Base-by-base conservation (phyloP, 768 basidiomycete genomes). In the Pulveroboletus sp. region DNA sequence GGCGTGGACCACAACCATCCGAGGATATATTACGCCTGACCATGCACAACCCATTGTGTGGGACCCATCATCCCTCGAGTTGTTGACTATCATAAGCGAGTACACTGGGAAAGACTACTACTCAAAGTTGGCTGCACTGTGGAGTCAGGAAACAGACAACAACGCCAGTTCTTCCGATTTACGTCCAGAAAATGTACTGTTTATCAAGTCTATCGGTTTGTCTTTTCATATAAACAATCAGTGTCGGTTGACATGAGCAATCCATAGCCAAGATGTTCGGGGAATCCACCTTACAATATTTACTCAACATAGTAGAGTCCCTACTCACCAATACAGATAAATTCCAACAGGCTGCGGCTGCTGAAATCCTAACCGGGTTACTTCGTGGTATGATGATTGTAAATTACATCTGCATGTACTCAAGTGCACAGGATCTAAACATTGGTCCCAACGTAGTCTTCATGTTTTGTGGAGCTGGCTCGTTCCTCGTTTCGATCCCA, bases 331-430 rank as follows among this genome's bases (percentile, higher is more conserved):
- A 86, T 43, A 48, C 75, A 15, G 87, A 92, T 59, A 86, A 89
- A 52, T 92, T 85, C 72, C 90, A 91, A 68, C 92, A 92, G 63
- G 79, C 91, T 24, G 89, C 89, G 27, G 83, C 84, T 24, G 83
- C 82, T 45, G 86, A 86, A 68, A 67, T 93, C 30, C 63, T 93
- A 26, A 74, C 79, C 32, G 93, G 92, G 18, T 60, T 92, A 42
- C 68, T 89, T 48, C 79, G 92, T 54, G 92, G 87, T 85, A 62
- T 46, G 71, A 49, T 8, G 14, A 38, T 39, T 18, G 32, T 32
- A 40, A 32, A 9, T 30, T n/a, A n/a, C n/a, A 39, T 35, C 41
- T 33, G 27, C 48, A 37, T 36, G 46, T 39, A 37, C 47, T 63
- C 32, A 49, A 32, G 40, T 37, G 27, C 21, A 35, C 53, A 87